A percentile compares a stretch with the other conserved stretches of the same genome.
Evolutionary conservation across 1,139 yeast genomes (phyloP).

Genomic region (Hyphopichia buzzinii): DNA sequence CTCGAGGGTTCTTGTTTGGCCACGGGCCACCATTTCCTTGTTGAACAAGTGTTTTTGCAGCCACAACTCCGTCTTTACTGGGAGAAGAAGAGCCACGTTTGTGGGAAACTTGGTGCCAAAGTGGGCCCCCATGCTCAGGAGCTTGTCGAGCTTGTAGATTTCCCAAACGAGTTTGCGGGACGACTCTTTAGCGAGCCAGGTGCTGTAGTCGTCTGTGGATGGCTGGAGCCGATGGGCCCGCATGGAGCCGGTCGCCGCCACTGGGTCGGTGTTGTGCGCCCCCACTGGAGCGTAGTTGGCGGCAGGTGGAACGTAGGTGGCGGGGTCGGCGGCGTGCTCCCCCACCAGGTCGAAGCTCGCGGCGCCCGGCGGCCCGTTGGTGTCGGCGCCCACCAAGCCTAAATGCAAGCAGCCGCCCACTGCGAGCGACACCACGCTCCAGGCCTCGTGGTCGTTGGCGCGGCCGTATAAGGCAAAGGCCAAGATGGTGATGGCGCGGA

Average conservation of each 20-base stretch:
- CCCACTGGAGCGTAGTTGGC: neutral
- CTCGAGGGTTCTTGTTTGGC: slow-evolving; percentile 9
- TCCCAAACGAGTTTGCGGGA: slow-evolving; percentile 26
- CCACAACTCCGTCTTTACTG: slow-evolving; percentile 11
- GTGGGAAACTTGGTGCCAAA: slow-evolving; percentile 11
- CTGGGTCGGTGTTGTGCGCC: neutral
- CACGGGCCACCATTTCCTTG: slow-evolving; percentile 7
- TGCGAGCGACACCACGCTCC: slow-evolving; percentile 21
- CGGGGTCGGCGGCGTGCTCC: neutral
- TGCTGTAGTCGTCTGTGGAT: slow-evolving; percentile 2
- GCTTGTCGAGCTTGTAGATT: slow-evolving; percentile 20
- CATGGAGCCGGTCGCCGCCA: neutral
- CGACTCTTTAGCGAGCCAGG: slow-evolving; percentile 18
- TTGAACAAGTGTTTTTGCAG: slow-evolving; percentile 7
- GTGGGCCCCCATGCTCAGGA: slow-evolving; percentile 9
- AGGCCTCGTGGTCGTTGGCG: slow-evolving; percentile 24
- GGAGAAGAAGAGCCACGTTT: slow-evolving; percentile 9
- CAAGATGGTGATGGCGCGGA: slow-evolving; percentile 22
- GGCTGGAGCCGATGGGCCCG: too few species aligned
- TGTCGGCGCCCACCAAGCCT: slow-evolving; percentile 10
- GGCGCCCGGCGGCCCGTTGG: slow-evolving; percentile 7
- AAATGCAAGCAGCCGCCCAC: slow-evolving; percentile 14
- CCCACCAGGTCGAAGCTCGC: neutral
- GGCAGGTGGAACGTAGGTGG: neutral
- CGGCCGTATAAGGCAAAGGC: slow-evolving; percentile 24